A percentile compares a stretch with the other conserved stretches of the same genome.
Evolutionary conservation across 1,284 basidiomycete genomes (phyloP).

Genomic region (Naganishia cerealis): DNA sequence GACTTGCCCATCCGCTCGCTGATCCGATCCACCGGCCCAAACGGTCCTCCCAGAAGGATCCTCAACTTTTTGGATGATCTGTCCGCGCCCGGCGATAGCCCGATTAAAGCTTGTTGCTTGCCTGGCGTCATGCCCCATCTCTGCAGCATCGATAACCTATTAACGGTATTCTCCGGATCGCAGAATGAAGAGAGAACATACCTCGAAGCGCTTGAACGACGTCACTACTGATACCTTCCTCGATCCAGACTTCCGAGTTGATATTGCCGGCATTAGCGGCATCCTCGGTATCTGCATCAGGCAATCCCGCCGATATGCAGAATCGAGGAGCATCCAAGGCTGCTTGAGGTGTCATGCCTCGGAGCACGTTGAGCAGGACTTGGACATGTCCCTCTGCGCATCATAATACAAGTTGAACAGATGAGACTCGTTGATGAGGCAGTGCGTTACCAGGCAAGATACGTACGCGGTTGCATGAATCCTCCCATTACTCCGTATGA

Average conservation of each 20-base stretch:
- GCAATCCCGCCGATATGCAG: slow-evolving; percentile 82
- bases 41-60: slow-evolving; percentile 66
- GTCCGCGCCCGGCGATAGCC: slow-evolving; percentile 83
- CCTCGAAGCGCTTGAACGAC: slow-evolving; percentile 19
- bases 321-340: slow-evolving; percentile 92
- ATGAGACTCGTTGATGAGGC: slow-evolving; percentile 34
- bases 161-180: background rate
- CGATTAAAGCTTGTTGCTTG: slow-evolving; percentile 64
- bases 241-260: slow-evolving; percentile 81
- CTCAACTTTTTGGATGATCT: slow-evolving; percentile 73
- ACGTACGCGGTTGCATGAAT: slow-evolving; percentile 73
- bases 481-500: slow-evolving; percentile 90
- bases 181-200: background rate
- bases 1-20: slow-evolving; percentile 82
- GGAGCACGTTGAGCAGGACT: slow-evolving; percentile 84
- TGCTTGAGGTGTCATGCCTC: slow-evolving; percentile 78
- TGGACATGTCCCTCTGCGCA: slow-evolving; percentile 75
- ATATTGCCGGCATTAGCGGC: slow-evolving; percentile 63
- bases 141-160: slow-evolving; percentile 48
- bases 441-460: slow-evolving; percentile 29
- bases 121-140: slow-evolving; percentile 82
- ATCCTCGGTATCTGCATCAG: slow-evolving; percentile 61
- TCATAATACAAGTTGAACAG: slow-evolving; percentile 59
- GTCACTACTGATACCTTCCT: slow-evolving; percentile 58
- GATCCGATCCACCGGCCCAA: slow-evolving; percentile 87